Base-by-base conservation (phyloP, 2,329 filamentous ascomycete genomes). In the Scopulariopsis brevicaulis region DNA sequence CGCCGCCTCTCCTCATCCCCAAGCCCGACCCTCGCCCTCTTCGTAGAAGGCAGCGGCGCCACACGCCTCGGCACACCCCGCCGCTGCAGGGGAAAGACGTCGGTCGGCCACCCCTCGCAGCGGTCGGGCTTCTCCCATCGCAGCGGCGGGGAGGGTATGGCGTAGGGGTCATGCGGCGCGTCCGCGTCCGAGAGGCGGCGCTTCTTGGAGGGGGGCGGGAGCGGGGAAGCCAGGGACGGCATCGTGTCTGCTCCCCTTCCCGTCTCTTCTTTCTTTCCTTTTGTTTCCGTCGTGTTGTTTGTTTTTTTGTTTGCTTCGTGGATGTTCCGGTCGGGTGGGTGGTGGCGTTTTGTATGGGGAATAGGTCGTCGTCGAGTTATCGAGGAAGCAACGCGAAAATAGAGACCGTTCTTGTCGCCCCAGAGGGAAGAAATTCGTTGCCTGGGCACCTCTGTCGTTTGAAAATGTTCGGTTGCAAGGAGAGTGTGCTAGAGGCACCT, bases 31-130 rank as follows among this genome's bases (percentile, higher is more conserved):
- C 48, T 43, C 22, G 55, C 55, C 50, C 55, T 35, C 34, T 57
- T 57, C 8, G 35, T 48, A 8, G 65, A 59, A 12, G 62, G 57
- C 25, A 68, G 61, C 0, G 67, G 66, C 40, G 70, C 56, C 43
- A 67, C 62, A 62, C 68, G 71, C 59, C 70, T 69, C 6, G 67
- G 51, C 34, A 58, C 59, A 14, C 51, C 48, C 48, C 61, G 53
- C 37, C 65, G 65, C 32, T 66, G 59, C 15, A 12, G 46, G 20
- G 22, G 8, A n/a, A 50, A 50, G 3, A 50, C 11, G n/a, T 50
- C 46, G 20, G 18, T 6, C n/a, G 5, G 20, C 8, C 37, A 14
- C 18, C 20, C 20, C 20, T 24, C 46, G 18, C 46, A 50, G 8
- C 46, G 46, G 46, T 50, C 46, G 46, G 46, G 46, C 46, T 50